Evolutionary conservation across 2,329 filamentous ascomycete species (phyloP).

Genomic region (Acrodontium crateriforme): DNA sequence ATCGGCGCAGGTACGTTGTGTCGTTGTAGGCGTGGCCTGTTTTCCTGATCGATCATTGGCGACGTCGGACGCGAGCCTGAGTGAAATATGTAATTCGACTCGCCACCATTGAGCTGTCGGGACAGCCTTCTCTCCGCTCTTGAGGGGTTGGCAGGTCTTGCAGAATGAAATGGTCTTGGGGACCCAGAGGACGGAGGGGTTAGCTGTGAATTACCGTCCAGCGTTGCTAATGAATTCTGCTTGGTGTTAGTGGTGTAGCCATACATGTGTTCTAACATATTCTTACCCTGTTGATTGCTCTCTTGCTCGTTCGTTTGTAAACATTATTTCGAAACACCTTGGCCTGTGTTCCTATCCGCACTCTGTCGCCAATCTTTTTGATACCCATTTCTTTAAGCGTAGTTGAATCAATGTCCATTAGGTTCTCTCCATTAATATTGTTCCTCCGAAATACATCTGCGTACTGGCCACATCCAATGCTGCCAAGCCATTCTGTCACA

Average conservation of each 20-base stretch:
- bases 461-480: slow-evolving; percentile 88
- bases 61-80: slow-evolving; percentile 56
- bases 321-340: slow-evolving; percentile 36
- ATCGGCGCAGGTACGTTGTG: slow-evolving; percentile 47
- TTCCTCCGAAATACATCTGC: slow-evolving; percentile 79
- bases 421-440: slow-evolving; percentile 93
- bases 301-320: slow-evolving; percentile 44
- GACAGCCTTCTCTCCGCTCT: slow-evolving; percentile 35
- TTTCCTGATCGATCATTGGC: slow-evolving; percentile 48
- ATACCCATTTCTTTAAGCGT: slow-evolving; percentile 96
- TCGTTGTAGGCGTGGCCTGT: slow-evolving; percentile 40
- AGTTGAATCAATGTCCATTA: slow-evolving; percentile 93
- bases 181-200: slow-evolving; percentile 50
- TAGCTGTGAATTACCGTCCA: slow-evolving; percentile 48
- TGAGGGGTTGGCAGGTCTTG: slow-evolving; percentile 31
- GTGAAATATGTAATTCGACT: slow-evolving; percentile 30
- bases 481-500: slow-evolving; percentile 80
- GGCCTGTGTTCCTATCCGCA: slow-evolving; percentile 52
- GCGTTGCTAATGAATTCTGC: slow-evolving; percentile 69
- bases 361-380: slow-evolving; percentile 91
- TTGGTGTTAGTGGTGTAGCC: slow-evolving; percentile 11
- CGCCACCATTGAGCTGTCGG: slow-evolving; percentile 30
- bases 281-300: slow-evolving; percentile 59
- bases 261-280: not conserved
- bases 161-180: slow-evolving; percentile 46